phyloP scores from a whole-genome alignment of 805 yeast genomes.

The Teunomyces funiuensis region DNA sequence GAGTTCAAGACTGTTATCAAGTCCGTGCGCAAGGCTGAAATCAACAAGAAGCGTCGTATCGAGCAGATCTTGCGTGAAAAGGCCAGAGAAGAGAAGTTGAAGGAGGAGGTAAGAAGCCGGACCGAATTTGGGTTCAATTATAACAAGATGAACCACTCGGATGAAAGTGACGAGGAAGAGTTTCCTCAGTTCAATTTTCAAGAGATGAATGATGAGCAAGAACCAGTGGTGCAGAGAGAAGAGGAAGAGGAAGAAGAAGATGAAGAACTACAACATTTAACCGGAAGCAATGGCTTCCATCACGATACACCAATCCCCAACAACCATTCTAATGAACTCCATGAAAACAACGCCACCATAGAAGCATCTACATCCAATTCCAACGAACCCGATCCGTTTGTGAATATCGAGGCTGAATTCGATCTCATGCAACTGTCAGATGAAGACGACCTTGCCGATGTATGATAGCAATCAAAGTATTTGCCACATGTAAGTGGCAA shows the following conservation, averaged over 20 bases:
- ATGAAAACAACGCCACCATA: not conserved
- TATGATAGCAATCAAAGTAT: not conserved
- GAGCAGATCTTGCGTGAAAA: slow-evolving; percentile 17
- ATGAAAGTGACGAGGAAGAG: slow-evolving; percentile 9
- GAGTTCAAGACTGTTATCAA: slow-evolving; percentile 33
- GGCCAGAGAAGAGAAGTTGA: slow-evolving; percentile 28
- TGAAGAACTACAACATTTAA: not conserved
- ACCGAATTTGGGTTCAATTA: slow-evolving; percentile 32
- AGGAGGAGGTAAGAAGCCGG: slow-evolving; percentile 28
- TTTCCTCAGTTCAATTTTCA: slow-evolving; percentile 15
- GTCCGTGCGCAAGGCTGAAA: slow-evolving; percentile 30
- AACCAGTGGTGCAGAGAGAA: not conserved
- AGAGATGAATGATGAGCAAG: slow-evolving; percentile 6
- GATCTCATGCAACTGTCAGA: slow-evolving; percentile 4
- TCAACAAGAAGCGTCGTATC: slow-evolving; percentile 13
- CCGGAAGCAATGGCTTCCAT: not conserved
- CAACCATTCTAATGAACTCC: not conserved
- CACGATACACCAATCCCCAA: not conserved
- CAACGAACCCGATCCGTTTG: slow-evolving; percentile 1
- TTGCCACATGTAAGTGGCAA: no score
- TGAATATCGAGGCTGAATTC: slow-evolving; percentile 3
- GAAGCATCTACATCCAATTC: not conserved
- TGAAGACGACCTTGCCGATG: slow-evolving; percentile 5
- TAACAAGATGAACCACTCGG: slow-evolving; percentile 13
- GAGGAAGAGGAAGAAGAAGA: not conserved